Evolutionary conservation across 352 stramenopile genomes (phyloP).

Genomic region (Heterotrichella gracilis): DNA sequence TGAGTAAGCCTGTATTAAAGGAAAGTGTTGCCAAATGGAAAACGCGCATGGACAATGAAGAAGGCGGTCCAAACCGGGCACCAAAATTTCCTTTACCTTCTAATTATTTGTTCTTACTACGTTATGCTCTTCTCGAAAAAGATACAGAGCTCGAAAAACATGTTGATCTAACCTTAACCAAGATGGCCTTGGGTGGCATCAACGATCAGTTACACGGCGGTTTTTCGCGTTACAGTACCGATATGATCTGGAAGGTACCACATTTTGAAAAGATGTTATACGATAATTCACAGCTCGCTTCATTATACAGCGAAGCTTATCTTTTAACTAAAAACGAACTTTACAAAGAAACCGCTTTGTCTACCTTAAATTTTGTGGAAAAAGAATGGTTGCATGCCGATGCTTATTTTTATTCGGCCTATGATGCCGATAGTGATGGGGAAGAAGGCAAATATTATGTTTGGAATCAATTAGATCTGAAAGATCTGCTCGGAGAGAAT

Average conservation of each 20-base stretch:
- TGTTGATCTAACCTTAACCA: background rate
- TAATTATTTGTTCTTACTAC: background rate
- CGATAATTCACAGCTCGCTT: background rate
- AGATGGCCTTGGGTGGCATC: background rate
- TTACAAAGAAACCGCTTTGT: background rate
- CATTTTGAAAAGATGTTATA: conserved; percentile 8
- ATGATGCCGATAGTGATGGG: background rate
- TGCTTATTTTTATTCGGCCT: background rate
- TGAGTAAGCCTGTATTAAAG: background rate
- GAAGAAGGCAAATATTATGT: background rate
- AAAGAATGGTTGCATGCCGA: background rate
- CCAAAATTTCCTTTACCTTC: background rate
- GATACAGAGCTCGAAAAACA: background rate
- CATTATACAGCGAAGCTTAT: background rate
- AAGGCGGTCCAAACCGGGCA: background rate
- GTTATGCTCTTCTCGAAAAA: background rate
- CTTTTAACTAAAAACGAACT: background rate
- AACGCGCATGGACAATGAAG: background rate
- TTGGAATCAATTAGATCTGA: background rate
- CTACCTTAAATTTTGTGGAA: background rate
- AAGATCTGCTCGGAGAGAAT: background rate
- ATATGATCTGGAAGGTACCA: background rate
- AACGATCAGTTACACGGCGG: background rate
- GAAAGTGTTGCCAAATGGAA: background rate
- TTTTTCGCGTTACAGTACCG: background rate